These are phyloP conservation scores for Apophysomyces ossiformis DNA, from an alignment of 371 early-diverging fungal species.

Conservation along the genomic window DNA sequence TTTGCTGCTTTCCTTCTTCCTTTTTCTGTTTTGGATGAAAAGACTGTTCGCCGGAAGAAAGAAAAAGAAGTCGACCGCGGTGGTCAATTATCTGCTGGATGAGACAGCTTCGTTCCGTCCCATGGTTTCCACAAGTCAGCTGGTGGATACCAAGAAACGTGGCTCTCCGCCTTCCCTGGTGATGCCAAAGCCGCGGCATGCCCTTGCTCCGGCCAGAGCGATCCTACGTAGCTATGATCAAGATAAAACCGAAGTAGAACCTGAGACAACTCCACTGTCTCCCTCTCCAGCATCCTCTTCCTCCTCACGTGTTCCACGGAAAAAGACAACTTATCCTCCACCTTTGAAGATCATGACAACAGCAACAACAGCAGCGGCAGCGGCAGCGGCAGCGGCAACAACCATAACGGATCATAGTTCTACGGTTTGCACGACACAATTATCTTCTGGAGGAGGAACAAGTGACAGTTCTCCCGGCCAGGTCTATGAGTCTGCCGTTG, in stretches of 20 bases:
- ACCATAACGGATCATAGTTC: too few relatives aligned
- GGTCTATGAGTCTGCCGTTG: constrained; percentile 22
- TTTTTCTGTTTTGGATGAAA: background rate
- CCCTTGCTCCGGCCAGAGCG: constrained; percentile 7
- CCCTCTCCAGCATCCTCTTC: too few relatives aligned
- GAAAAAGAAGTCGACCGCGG: background rate
- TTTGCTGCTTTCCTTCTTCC: background rate
- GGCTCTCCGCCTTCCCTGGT: constrained; percentile 4
- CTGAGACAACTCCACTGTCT: background rate
- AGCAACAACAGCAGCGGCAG: too few relatives aligned
- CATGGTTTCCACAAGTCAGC: background rate
- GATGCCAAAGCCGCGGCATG: constrained; percentile 28
- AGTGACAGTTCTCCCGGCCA: constrained; percentile 19
- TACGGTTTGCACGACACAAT: too few relatives aligned
- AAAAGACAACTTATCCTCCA: too few relatives aligned
- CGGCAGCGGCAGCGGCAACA: too few relatives aligned
- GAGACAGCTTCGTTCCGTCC: background rate
- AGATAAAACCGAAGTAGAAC: constrained; percentile 23
- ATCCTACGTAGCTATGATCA: constrained; percentile 19
- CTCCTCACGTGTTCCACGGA: too few relatives aligned
- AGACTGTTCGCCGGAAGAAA: background rate
- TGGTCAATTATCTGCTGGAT: constrained; percentile 1
- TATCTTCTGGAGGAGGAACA: background rate
- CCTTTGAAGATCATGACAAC: too few relatives aligned
- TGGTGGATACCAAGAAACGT: background rate